These are phyloP conservation scores for Sporothrix variecibatus DNA, from an alignment of 2,329 filamentous ascomycete genomes.

Conservation along the genomic window DNA sequence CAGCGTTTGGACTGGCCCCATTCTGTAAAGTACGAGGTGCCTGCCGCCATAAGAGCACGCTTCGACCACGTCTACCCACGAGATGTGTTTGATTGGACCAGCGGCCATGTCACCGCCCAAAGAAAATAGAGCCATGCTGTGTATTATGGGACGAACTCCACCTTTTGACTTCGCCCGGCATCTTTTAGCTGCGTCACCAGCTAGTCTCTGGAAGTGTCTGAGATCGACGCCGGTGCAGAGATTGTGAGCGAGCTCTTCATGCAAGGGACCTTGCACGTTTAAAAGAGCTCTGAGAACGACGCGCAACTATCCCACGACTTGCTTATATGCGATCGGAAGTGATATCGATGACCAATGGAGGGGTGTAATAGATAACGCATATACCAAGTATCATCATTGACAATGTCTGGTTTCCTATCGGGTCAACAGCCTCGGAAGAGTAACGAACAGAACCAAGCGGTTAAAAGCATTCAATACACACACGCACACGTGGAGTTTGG, in stretches of 20 bases:
- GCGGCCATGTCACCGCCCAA: not conserved
- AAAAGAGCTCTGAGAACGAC: not conserved
- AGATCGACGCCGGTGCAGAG: not conserved
- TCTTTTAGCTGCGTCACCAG: not conserved
- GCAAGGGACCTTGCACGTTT: not conserved
- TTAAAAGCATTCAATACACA: not conserved
- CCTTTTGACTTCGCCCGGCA: not conserved
- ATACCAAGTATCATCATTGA: not conserved
- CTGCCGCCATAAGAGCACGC: not conserved
- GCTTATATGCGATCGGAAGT: no score
- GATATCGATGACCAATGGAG: not conserved
- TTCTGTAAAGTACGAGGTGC: not conserved
- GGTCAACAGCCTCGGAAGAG: not conserved
- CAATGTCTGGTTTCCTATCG: not conserved
- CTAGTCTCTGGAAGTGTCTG: not conserved
- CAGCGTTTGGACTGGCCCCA: no score
- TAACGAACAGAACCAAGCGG: not conserved
- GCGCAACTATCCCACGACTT: not conserved
- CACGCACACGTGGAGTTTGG: not conserved
- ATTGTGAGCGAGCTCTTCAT: not conserved
- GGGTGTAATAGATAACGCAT: not conserved
- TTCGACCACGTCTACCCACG: not conserved
- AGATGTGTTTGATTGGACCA: slow-evolving; percentile 13
- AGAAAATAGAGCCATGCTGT: not conserved
- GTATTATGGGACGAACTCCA: slow-evolving; percentile 3